Conservation (phyloP, 768 basidiomycete genomes). For the Termitomyces sp. region DNA sequence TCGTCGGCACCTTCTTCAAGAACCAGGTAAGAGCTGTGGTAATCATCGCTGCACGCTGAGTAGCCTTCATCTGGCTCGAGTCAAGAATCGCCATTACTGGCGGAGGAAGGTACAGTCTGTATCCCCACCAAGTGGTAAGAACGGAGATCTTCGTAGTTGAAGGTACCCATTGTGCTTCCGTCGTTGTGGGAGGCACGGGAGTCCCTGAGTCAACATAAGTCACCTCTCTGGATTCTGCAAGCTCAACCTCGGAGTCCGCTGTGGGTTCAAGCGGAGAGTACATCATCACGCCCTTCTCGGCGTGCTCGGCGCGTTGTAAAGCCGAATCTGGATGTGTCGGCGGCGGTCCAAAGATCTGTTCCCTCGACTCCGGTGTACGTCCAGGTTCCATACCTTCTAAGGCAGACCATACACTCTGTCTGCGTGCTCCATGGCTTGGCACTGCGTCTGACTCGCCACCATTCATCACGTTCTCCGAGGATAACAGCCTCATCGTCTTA, state of each 20-base stretch:
- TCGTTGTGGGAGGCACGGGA: constrained; percentile 12
- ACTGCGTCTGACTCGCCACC: constrained; percentile 26
- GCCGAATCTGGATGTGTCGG: constrained; percentile 12
- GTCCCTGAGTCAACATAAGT: constrained; percentile 34
- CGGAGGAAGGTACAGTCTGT: constrained; percentile 71
- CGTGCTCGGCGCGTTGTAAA: constrained; percentile 24
- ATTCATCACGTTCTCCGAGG: constrained; percentile 62
- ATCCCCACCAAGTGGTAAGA: constrained; percentile 79
- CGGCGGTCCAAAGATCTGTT: background rate
- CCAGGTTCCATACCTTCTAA: constrained; percentile 42
- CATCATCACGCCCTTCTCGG: constrained; percentile 66
- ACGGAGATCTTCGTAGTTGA: constrained; percentile 70
- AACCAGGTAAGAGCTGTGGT: constrained; percentile 72
- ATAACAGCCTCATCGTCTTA: constrained; percentile 43
- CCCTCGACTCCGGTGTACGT: constrained; percentile 11
- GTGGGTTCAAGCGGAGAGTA: constrained; percentile 66
- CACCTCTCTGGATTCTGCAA: constrained; percentile 53
- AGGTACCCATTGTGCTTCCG: constrained; percentile 57
- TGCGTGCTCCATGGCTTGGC: constrained; percentile 16
- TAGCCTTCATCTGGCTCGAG: constrained; percentile 58
- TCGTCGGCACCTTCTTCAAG: constrained; percentile 56
- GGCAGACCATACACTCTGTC: constrained; percentile 54
- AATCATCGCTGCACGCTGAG: constrained; percentile 70
- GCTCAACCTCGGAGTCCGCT: constrained; percentile 56
- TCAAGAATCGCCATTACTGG: constrained; percentile 64